These are phyloP conservation scores for Kuraishia hungarica DNA, from an alignment of 805 yeast genomes.

Conservation along the genomic window DNA sequence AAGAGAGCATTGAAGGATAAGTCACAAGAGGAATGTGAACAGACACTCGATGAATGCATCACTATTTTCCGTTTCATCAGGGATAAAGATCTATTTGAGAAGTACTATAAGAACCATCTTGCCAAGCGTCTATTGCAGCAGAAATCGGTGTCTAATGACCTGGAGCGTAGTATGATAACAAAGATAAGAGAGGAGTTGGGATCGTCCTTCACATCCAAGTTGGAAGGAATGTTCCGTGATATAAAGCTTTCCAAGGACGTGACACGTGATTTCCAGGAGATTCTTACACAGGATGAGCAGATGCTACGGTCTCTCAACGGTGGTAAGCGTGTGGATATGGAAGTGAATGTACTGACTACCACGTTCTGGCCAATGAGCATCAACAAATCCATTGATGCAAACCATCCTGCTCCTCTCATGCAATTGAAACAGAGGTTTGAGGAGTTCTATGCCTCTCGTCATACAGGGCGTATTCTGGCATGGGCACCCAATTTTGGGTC, in stretches of 20 bases:
- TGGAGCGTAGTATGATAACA: slow-evolving; percentile 62
- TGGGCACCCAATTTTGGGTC: slow-evolving; percentile 88
- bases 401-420: slow-evolving; percentile 35
- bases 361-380: slow-evolving; percentile 62
- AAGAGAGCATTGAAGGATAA: slow-evolving; percentile 40
- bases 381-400: slow-evolving; percentile 25
- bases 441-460: slow-evolving; percentile 38
- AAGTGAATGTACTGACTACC: slow-evolving; percentile 47
- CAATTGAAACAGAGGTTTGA: slow-evolving; percentile 37
- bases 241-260: slow-evolving; percentile 49
- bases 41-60: slow-evolving; percentile 44
- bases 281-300: slow-evolving; percentile 9
- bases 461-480: slow-evolving; percentile 47
- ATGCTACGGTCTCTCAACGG: slow-evolving; percentile 10
- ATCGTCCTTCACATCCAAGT: slow-evolving; percentile 63
- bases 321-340: slow-evolving; percentile 30
- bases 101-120: slow-evolving; percentile 74
- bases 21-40: slow-evolving; percentile 35
- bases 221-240: slow-evolving; percentile 85
- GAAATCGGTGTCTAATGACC: slow-evolving; percentile 38
- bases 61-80: slow-evolving; percentile 57
- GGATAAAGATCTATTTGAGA: slow-evolving; percentile 84
- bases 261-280: slow-evolving; percentile 27
- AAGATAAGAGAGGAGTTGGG: slow-evolving; percentile 73
- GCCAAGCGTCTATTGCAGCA: slow-evolving; percentile 66